Evolutionary conservation across 2,329 filamentous ascomycete species (phyloP).

Genomic region (Eutypa lata): DNA sequence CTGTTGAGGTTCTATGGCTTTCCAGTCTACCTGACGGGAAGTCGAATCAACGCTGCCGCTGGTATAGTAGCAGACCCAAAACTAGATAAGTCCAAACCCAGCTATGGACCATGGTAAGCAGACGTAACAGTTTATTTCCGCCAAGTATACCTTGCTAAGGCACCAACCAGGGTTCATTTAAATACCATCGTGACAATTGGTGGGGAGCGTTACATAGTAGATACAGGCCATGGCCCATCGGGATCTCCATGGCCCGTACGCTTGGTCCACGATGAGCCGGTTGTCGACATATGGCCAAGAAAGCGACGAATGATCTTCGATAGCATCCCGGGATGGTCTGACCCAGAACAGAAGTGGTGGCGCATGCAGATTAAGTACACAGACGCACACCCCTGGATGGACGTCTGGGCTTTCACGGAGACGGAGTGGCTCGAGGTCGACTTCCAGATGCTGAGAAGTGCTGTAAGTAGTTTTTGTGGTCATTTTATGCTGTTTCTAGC

Average conservation of each 20-base stretch:
- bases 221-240: neutral
- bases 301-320: neutral
- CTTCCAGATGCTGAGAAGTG: neutral
- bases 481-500: too few species aligned
- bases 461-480: too few species aligned
- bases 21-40: neutral
- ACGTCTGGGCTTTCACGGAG: neutral
- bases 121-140: neutral
- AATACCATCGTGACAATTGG: neutral
- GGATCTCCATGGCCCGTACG: neutral
- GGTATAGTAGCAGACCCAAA: neutral
- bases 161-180: neutral
- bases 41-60: neutral
- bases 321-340: neutral
- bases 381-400: neutral
- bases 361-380: neutral
- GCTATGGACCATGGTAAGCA: neutral
- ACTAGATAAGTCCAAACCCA: neutral
- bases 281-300: neutral
- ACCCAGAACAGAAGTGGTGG: neutral
- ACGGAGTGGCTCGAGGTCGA: neutral
- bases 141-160: neutral
- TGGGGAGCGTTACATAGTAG: neutral
- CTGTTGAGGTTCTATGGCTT: neutral
- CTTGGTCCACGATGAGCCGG: neutral